Base-by-base conservation (phyloP, 768 basidiomycete species). In the Calocera viscosa region DNA sequence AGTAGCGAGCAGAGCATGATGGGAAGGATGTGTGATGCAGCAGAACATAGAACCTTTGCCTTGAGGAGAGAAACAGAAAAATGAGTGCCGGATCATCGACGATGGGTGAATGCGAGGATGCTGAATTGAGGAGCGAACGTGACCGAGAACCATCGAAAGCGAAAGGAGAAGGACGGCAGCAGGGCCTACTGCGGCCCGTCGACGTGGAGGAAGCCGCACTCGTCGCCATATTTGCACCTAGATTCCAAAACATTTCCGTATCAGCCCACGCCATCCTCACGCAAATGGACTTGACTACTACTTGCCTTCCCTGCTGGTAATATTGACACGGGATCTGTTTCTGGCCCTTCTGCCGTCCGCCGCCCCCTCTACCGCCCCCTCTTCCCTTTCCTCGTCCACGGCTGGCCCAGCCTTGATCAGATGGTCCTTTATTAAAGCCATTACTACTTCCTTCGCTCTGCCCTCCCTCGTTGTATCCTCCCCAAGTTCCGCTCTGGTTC, bases 221-320 rank as follows among this genome's bases (percentile, higher is more conserved):
- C 86, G 79, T 92, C 90, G 68, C 90, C 90, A 73, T 86, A 91
- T 82, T 84, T 86, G 84, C 90, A 91, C 84, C 90, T 91, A 83
- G 81, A 78, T 80, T 80, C 76, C 49, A 68, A 78, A 78, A 77
- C 8, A 47, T 3, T 78, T 80, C 74, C 34, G 60, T 65, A 77
- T 82, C 73, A 82, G 80, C 69, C 74, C 74, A 70, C 67, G 71
- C 67, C 68, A 69, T 70, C 73, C 69, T 73, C 70, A 34, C 53
- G 53, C 53, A 24, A 73, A 66, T 63, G 75, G 76, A 77, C 81
- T 80, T 30, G 47, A 49, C 64, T 74, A 76, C 82, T 84, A 87
- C 90, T 91, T 86, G 88, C 90, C 89, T 91, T 89, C 89, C 90
- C 84, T 85, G 83, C 80, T 84, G 84, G 84, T 86, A 91, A 82